Conservation (phyloP, 345 rosid genomes). For the Euphorbia peplus region DNA sequence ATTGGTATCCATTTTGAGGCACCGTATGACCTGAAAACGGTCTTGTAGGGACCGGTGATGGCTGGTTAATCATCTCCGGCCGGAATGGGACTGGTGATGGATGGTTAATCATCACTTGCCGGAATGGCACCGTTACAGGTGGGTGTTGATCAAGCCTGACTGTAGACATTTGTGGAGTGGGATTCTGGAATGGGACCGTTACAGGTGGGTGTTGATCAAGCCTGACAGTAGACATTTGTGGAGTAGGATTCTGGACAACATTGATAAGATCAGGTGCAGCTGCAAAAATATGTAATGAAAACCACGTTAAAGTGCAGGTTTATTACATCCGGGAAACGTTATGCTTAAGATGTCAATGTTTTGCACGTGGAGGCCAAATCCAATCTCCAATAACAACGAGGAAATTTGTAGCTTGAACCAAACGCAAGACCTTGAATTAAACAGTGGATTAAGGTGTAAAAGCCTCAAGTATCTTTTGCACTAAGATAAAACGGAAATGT, state of each 20-base stretch:
- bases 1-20: neutral
- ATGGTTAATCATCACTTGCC: too few species aligned
- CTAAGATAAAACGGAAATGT: neutral
- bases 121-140: too few species aligned
- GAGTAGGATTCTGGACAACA: conserved; percentile 11
- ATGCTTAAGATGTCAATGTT: too few species aligned
- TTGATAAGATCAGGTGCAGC: neutral
- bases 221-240: neutral
- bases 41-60: neutral
- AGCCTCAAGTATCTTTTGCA: neutral
- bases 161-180: neutral
- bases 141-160: conserved; percentile 1
- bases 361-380: too few species aligned
- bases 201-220: conserved; percentile 2
- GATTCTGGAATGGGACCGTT: too few species aligned
- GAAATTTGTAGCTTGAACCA: too few species aligned
- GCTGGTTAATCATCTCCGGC: neutral
- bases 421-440: too few species aligned
- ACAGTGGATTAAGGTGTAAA: too few species aligned
- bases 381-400: too few species aligned
- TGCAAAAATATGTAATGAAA: conserved; percentile 7
- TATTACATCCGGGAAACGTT: too few species aligned
- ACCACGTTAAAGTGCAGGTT: neutral
- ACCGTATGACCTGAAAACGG: conserved; percentile 2
- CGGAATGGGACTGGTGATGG: neutral